Percentiles rank a stretch among this genome's conserved stretches.
Conservation (phyloP, 176 grass and related monocot genomes). For the Raddia guianensis region DNA sequence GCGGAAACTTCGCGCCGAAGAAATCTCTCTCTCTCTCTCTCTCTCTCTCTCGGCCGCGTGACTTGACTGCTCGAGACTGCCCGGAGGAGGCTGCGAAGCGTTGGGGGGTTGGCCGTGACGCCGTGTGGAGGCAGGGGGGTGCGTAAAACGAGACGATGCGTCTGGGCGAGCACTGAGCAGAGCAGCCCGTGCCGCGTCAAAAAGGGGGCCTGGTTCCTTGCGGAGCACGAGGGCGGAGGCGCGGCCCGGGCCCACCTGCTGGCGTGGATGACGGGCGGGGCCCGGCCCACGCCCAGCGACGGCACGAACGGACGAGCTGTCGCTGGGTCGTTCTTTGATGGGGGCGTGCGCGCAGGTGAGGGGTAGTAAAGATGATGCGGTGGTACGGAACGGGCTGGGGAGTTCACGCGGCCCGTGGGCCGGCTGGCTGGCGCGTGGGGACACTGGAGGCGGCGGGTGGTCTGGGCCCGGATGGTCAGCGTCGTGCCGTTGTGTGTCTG, state of each 20-base stretch:
- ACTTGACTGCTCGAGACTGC: neutral
- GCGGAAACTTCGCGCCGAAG: slow-evolving; percentile 39
- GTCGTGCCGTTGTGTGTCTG: neutral
- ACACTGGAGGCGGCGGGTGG: neutral
- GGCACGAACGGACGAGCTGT: neutral
- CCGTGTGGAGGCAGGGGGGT: too few species aligned
- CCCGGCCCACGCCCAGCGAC: neutral
- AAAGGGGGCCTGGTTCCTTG: neutral
- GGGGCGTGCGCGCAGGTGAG: neutral
- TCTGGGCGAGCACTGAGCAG: too few species aligned
- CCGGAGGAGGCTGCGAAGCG: neutral
- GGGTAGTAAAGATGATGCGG: neutral
- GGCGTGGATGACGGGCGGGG: neutral
- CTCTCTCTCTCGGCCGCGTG: neutral
- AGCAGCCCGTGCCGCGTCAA: neutral
- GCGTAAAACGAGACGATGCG: neutral
- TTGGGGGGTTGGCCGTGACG: neutral
- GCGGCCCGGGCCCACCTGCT: too few species aligned
- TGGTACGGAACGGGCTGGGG: neutral
- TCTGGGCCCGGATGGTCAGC: neutral
- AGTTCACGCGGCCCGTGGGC: slow-evolving; percentile 27
- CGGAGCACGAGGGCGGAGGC: slow-evolving; percentile 6
- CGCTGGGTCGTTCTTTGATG: neutral
- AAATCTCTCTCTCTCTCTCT: neutral
- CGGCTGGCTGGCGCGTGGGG: neutral